phyloP scores from a whole-genome alignment of 2,329 filamentous ascomycete genomes.

The Sclerotinia minor region DNA sequence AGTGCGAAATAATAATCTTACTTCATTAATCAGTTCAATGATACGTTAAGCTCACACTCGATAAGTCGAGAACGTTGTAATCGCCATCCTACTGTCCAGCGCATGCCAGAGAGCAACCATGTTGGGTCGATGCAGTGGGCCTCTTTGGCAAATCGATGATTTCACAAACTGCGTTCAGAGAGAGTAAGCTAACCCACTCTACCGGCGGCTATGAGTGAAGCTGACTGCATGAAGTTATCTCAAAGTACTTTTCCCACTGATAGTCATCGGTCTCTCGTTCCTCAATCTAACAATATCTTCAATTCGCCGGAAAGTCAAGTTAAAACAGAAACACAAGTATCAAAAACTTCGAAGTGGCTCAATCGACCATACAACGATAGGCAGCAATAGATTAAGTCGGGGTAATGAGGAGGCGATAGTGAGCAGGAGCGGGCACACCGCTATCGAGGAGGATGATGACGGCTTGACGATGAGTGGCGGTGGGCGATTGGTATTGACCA shows the following conservation, averaged over 20 bases:
- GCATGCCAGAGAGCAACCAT: constrained; percentile 21
- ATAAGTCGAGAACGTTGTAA: neutral
- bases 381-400: constrained; percentile 23
- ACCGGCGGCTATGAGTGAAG: no score
- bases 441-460: constrained; percentile 54
- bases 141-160: constrained; percentile 62
- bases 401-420: neutral
- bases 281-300: constrained; percentile 62
- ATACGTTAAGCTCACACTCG: neutral
- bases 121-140: constrained; percentile 39
- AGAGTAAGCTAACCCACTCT: constrained; percentile 58
- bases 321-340: constrained; percentile 58
- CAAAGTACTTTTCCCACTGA: constrained; percentile 75
- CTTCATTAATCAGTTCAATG: constrained; percentile 10
- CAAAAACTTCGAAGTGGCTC: constrained; percentile 51
- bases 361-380: constrained; percentile 42
- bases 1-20: constrained; percentile 1
- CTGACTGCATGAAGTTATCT: constrained; percentile 60
- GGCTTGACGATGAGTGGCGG: constrained; percentile 58
- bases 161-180: constrained; percentile 62
- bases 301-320: constrained; percentile 53
- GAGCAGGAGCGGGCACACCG: constrained; percentile 41
- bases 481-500: constrained; percentile 57
- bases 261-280: constrained; percentile 69
- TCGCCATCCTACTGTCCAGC: neutral